Base-by-base conservation (phyloP, 495 filamentous ascomycete species). In the Xylaria flabelliformis region DNA sequence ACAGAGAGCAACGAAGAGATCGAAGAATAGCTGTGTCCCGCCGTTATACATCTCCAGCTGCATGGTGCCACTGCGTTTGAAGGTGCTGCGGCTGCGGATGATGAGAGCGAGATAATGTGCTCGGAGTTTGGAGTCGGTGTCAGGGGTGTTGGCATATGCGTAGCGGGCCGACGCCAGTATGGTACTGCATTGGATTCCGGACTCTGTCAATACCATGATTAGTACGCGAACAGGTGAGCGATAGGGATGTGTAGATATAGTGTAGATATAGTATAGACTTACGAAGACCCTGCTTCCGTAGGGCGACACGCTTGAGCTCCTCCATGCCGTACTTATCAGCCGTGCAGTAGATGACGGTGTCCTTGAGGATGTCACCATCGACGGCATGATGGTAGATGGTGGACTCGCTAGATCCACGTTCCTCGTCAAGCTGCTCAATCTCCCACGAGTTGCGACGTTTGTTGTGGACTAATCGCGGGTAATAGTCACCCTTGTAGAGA, bases 41-140 rank as follows among this genome's bases (percentile, higher is more conserved):
- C 94, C 94, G 74, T 86, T 86, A 80, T 93, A 91, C 94, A 97
- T 97, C 85, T 97, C 94, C 76, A 91, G 88, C 82, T 97, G 94
- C 94, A 97, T 97, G n/a, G 94, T 97, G 72, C 94, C 94, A 81
- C 93, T 97, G 48, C 92, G 85, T 86, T 96, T 97, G 85, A 97
- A 97, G 4, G 93, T 97, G 73, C 85, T 86, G 72, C 93, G 86
- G 76, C 90, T 91, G 73, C 94, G 88, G 74, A 97, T 95, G 81
- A 97, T 97, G 78, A 97, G 87, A 34, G 94, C 94, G 32, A 97
- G 90, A 76, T 97, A 97, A 82, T 97, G 94, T 42, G 94, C 94
- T 65, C 94, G 87, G 65, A 97, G 88, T 80, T 93, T 93, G 34
- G 92, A 94, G 85, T 97, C 94, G 21, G 86, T 91, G 77, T 97